These are phyloP conservation scores for Yamadazyma triangularis DNA, from an alignment of 1,139 yeast genomes.

Conservation along the genomic window DNA sequence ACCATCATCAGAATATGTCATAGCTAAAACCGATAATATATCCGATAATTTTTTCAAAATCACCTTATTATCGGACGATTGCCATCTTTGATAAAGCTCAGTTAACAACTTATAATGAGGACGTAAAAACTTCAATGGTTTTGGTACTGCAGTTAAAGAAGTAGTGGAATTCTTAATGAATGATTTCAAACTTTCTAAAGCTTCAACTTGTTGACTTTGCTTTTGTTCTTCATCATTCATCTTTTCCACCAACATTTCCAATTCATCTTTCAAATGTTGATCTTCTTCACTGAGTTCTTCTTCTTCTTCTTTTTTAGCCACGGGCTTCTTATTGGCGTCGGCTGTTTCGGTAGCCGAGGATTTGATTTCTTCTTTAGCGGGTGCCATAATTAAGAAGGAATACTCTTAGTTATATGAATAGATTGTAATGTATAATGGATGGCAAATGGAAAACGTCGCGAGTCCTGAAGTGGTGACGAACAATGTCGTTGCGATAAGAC, in stretches of 20 bases:
- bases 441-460: too few relatives aligned
- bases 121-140: constrained; percentile 91
- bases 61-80: constrained; percentile 13
- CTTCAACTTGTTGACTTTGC: constrained; percentile 47
- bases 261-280: constrained; percentile 77
- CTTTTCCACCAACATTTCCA: constrained; percentile 83
- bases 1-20: constrained; percentile 89
- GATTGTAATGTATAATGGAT: too few relatives aligned
- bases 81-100: constrained; percentile 66
- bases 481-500: too few relatives aligned
- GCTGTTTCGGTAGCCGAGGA: constrained; percentile 1
- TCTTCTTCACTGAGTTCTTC: constrained; percentile 96
- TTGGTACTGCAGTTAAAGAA: constrained; percentile 99
- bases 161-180: constrained; percentile 90
- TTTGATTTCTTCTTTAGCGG: constrained; percentile 18
- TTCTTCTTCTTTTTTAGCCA: constrained; percentile 30
- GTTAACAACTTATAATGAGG: constrained; percentile 75
- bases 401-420: not conserved
- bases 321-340: constrained; percentile 1
- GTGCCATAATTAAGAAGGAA: constrained; percentile 13
- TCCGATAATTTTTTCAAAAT: constrained; percentile 53
- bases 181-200: constrained; percentile 66
- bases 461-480: too few relatives aligned
- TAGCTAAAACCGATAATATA: constrained; percentile 85
- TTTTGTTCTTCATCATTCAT: constrained; percentile 45